phyloP scores from a whole-genome alignment of 2,329 filamentous ascomycete genomes.

The Aspergillus chevalieri region DNA sequence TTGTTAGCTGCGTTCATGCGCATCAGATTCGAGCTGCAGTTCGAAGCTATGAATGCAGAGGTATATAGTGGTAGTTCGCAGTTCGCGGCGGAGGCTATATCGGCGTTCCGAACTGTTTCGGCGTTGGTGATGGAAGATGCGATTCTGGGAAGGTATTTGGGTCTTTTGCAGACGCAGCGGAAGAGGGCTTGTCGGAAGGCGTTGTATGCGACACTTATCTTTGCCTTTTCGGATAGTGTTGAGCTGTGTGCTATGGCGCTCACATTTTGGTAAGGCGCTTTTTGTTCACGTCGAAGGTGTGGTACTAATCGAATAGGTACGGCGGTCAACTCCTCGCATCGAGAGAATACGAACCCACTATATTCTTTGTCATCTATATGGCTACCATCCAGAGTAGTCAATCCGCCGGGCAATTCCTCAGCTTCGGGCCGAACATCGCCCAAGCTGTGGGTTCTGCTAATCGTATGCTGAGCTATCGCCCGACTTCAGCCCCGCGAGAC shows the following conservation, averaged over 20 bases:
- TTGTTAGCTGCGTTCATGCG: slow-evolving; percentile 46
- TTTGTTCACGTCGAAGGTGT: neutral
- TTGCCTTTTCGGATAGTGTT: slow-evolving; percentile 63
- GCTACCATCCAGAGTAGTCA: slow-evolving; percentile 63
- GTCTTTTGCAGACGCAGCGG: slow-evolving; percentile 55
- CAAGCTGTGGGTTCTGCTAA: slow-evolving; percentile 34
- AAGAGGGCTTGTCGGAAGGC: slow-evolving; percentile 55
- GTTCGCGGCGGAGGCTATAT: slow-evolving; percentile 68
- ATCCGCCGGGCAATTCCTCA: slow-evolving; percentile 60
- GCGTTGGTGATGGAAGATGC: slow-evolving; percentile 63
- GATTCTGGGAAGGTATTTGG: slow-evolving; percentile 57
- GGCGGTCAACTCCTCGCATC: slow-evolving; percentile 54
- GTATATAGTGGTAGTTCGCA: slow-evolving; percentile 67
- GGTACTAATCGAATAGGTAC: slow-evolving; percentile 47
- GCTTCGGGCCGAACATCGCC: slow-evolving; percentile 54
- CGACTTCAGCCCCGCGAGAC: slow-evolving; percentile 1
- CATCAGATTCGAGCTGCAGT: slow-evolving; percentile 60
- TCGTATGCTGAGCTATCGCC: slow-evolving; percentile 28
- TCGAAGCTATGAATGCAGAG: slow-evolving; percentile 61
- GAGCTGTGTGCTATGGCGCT: slow-evolving; percentile 59
- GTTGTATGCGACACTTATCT: slow-evolving; percentile 57
- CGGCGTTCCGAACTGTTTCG: slow-evolving; percentile 66
- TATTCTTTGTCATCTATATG: slow-evolving; percentile 58
- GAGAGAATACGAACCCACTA: slow-evolving; percentile 41
- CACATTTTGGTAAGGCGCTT: slow-evolving; percentile 46